Conservation (phyloP, 306 rosid genomes). For the Dicorynia guianensis region DNA sequence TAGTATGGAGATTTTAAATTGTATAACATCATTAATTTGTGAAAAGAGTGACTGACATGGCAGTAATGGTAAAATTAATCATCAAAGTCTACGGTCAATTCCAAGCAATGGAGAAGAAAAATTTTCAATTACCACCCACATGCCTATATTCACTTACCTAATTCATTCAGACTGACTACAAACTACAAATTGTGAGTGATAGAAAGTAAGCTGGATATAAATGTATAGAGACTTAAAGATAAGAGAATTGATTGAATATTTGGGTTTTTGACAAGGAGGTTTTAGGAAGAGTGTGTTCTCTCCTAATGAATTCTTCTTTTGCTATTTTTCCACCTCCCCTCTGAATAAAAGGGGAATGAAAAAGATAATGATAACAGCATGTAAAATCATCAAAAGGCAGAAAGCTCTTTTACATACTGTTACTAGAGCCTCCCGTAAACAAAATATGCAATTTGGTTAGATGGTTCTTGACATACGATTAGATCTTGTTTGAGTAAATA, state of each 20-base stretch:
- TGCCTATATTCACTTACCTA: too few relatives aligned
- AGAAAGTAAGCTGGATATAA: too few relatives aligned
- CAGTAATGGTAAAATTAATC: neutral
- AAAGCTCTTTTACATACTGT: neutral
- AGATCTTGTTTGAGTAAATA: neutral
- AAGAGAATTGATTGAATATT: neutral
- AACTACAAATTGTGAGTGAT: too few relatives aligned
- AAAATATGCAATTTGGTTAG: neutral
- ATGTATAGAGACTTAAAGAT: neutral
- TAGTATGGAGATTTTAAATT: neutral
- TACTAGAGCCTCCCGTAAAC: neutral
- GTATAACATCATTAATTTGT: neutral
- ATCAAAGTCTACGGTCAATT: too few relatives aligned
- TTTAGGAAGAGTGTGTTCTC: constrained; percentile 15
- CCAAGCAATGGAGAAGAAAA: too few relatives aligned
- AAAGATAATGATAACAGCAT: neutral
- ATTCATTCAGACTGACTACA: too few relatives aligned
- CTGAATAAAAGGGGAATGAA: neutral
- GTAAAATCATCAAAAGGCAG: neutral
- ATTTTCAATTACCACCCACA: too few relatives aligned
- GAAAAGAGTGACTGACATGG: neutral
- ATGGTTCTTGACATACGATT: neutral
- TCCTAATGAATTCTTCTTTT: neutral
- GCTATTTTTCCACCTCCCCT: too few relatives aligned
- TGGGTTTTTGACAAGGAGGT: neutral